A percentile compares a stretch with the other conserved stretches of the same genome.
Conservation (phyloP, 257 asterid genomes). For the Solanum ahanhuiri region DNA sequence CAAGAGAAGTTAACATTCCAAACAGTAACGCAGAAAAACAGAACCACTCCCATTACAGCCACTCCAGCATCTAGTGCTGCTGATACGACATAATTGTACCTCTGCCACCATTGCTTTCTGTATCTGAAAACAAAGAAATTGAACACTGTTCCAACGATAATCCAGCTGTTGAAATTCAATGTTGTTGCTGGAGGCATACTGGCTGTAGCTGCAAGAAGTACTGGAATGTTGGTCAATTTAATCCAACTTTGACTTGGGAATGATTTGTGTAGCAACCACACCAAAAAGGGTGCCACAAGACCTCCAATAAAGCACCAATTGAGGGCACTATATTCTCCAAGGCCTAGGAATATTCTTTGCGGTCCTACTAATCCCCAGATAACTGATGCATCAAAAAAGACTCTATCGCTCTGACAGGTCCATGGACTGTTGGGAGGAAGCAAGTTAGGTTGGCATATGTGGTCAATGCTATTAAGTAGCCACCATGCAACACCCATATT, state of each 20-base stretch:
- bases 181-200: conserved; percentile 59
- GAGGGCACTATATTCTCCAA: conserved; percentile 40
- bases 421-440: conserved; percentile 64
- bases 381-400: conserved; percentile 66
- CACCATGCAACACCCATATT: conserved; percentile 58
- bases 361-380: conserved; percentile 83
- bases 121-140: conserved; percentile 41
- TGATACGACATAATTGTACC: conserved; percentile 52
- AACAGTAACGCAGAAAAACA: conserved; percentile 27
- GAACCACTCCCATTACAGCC: conserved; percentile 61
- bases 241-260: conserved; percentile 56
- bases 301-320: conserved; percentile 66
- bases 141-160: conserved; percentile 35
- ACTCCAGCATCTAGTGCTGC: conserved; percentile 76
- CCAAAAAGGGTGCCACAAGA: conserved; percentile 31
- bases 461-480: conserved; percentile 25
- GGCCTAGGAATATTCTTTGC: conserved; percentile 38
- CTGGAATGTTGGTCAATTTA: conserved; percentile 44
- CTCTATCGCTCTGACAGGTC: conserved; percentile 52
- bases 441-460: conserved; percentile 40
- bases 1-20: conserved; percentile 19
- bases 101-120: conserved; percentile 71
- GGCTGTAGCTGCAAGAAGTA: conserved; percentile 45
- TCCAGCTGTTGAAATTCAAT: conserved; percentile 67
- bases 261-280: conserved; percentile 33